These are phyloP conservation scores for Hyphodiscus sp. DNA, from an alignment of 2,329 filamentous ascomycete species.

Conservation along the genomic window DNA sequence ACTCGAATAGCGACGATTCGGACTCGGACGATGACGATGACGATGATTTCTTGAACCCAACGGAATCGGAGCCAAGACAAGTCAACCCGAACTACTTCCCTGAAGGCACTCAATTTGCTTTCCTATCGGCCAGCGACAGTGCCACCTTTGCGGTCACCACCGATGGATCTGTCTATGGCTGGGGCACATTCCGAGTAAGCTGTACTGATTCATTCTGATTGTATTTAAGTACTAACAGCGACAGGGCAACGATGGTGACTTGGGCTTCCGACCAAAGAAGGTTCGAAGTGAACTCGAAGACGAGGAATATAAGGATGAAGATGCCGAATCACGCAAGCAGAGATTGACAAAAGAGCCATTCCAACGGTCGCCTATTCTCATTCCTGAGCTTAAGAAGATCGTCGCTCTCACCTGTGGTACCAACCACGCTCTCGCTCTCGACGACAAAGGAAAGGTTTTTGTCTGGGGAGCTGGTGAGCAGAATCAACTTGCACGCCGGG, in stretches of 20 bases:
- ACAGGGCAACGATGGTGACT: conserved; percentile 56
- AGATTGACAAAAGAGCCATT: neutral
- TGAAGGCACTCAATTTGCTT: conserved; percentile 54
- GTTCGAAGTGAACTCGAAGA: neutral
- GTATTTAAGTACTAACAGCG: conserved; percentile 12
- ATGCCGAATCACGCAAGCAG: neutral
- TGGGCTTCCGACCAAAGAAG: conserved; percentile 40
- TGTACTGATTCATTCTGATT: neutral
- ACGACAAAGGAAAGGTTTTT: conserved; percentile 51
- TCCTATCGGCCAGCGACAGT: conserved; percentile 68
- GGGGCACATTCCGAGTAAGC: conserved; percentile 71
- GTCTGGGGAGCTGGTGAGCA: conserved; percentile 63
- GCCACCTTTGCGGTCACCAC: conserved; percentile 70
- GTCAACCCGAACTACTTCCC: conserved; percentile 54
- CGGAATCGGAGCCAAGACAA: conserved; percentile 59
- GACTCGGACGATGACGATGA: conserved; percentile 32
- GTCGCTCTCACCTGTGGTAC: conserved; percentile 46
- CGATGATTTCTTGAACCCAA: conserved; percentile 62
- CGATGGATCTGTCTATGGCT: conserved; percentile 71
- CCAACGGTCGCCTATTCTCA: conserved; percentile 37
- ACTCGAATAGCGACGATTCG: conserved; percentile 34
- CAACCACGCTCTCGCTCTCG: conserved; percentile 54
- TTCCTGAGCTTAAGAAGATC: conserved; percentile 53
- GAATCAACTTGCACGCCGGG: conserved; percentile 55
- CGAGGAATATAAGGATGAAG: neutral